Evolutionary conservation across 352 stramenopile genomes (phyloP).

Genomic region (Phytophthora brassicae): DNA sequence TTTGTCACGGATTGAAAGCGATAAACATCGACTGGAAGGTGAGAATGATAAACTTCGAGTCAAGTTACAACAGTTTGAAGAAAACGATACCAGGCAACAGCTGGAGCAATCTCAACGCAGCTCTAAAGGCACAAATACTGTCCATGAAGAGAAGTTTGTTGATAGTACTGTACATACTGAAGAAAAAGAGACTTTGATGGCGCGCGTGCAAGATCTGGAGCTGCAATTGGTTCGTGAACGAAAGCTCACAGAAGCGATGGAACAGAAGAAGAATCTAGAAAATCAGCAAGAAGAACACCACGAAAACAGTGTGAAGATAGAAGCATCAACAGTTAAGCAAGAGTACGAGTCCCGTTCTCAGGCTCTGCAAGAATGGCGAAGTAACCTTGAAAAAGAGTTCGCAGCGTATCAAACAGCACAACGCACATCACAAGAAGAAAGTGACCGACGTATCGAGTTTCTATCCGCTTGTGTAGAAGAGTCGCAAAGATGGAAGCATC

Average conservation of each 20-base stretch:
- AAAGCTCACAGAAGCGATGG: constrained; percentile 24
- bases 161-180: neutral
- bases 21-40: constrained; percentile 24
- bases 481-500: constrained; percentile 13
- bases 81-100: constrained; percentile 5
- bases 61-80: constrained; percentile 26
- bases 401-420: constrained; percentile 30
- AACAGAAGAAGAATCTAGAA: constrained; percentile 22
- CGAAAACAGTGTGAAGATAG: constrained; percentile 7
- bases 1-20: constrained; percentile 33
- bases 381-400: constrained; percentile 40
- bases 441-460: constrained; percentile 46
- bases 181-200: constrained; percentile 14
- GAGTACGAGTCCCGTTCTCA: constrained; percentile 10
- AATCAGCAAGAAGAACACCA: constrained; percentile 17
- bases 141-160: neutral
- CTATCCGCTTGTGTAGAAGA: constrained; percentile 47
- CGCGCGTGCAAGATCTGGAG: constrained; percentile 30
- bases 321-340: constrained; percentile 13
- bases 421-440: constrained; percentile 27
- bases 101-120: constrained; percentile 9
- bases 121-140: constrained; percentile 24
- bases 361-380: constrained; percentile 14
- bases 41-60: constrained; percentile 20
- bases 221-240: constrained; percentile 28